Conservation (phyloP, 208 protist species). For the Crithidia expoeki region DNA sequence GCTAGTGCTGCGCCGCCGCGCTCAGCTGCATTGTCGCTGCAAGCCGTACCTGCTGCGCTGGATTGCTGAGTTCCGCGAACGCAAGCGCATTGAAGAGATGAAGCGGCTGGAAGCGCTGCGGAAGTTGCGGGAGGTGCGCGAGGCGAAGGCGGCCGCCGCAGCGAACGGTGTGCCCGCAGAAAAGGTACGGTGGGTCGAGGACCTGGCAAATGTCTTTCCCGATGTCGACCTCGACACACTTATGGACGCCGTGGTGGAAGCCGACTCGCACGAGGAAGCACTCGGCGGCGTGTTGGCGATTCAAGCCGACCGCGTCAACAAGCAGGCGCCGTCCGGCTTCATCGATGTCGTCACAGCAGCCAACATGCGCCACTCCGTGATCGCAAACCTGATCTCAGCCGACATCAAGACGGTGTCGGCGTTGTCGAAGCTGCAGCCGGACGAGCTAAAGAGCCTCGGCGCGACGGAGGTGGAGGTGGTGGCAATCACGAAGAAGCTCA, state of each 20-base stretch:
- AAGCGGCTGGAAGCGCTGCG: slow-evolving; percentile 55
- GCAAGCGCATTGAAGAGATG: slow-evolving; percentile 70
- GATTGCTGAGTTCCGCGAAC: slow-evolving; percentile 65
- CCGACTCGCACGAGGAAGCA: slow-evolving; percentile 57
- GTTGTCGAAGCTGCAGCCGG: slow-evolving; percentile 56
- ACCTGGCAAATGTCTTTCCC: slow-evolving; percentile 69
- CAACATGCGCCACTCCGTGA: slow-evolving; percentile 47
- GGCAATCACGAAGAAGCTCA: slow-evolving; percentile 56
- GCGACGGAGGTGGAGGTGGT: slow-evolving; percentile 71
- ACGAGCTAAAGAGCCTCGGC: slow-evolving; percentile 61
- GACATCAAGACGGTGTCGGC: slow-evolving; percentile 68
- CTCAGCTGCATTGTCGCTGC: slow-evolving; percentile 66
- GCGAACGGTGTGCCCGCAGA: slow-evolving; percentile 46
- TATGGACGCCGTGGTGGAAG: slow-evolving; percentile 65
- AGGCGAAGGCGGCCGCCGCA: slow-evolving; percentile 49
- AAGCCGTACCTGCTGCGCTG: slow-evolving; percentile 73
- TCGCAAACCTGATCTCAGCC: slow-evolving; percentile 51
- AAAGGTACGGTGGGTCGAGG: slow-evolving; percentile 64
- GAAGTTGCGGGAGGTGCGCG: slow-evolving; percentile 51
- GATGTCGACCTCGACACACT: slow-evolving; percentile 53
- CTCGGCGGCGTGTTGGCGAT: slow-evolving; percentile 57
- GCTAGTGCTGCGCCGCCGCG: slow-evolving; percentile 67
- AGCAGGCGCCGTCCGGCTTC: slow-evolving; percentile 51
- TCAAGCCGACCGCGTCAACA: slow-evolving; percentile 66
- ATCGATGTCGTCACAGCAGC: slow-evolving; percentile 62